Evolutionary conservation across 768 basidiomycete species (phyloP).

Genomic region (Antrodiella citrinella): DNA sequence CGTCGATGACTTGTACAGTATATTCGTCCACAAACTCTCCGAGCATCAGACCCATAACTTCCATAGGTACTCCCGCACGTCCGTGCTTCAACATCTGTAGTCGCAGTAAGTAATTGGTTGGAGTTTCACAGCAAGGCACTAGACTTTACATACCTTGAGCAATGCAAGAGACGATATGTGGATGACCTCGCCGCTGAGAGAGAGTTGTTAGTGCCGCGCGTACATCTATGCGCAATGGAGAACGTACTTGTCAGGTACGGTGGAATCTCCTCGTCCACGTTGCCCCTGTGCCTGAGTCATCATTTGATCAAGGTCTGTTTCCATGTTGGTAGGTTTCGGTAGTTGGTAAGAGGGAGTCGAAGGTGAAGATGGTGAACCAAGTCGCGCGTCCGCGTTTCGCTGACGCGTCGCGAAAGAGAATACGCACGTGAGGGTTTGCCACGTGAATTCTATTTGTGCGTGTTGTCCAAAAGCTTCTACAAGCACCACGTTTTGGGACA

Average conservation of each 20-base stretch:
- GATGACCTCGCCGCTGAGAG: slow-evolving; percentile 78
- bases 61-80: slow-evolving; percentile 97
- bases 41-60: slow-evolving; percentile 98
- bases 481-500: too few relatives aligned
- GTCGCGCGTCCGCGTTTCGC: slow-evolving; percentile 18
- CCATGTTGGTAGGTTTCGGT: slow-evolving; percentile 8
- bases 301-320: slow-evolving; percentile 25
- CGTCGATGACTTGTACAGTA: slow-evolving; percentile 89
- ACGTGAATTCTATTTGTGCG: slow-evolving; percentile 16
- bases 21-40: slow-evolving; percentile 99
- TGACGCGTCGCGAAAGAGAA: slow-evolving; percentile 31
- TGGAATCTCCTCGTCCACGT: slow-evolving; percentile 28
- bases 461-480: slow-evolving; percentile 19
- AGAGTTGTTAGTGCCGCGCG: neutral
- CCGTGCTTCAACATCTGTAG: slow-evolving; percentile 97
- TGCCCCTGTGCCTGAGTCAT: slow-evolving; percentile 23
- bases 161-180: slow-evolving; percentile 97
- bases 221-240: slow-evolving; percentile 6
- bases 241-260: slow-evolving; percentile 70
- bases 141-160: slow-evolving; percentile 77
- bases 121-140: neutral
- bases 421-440: slow-evolving; percentile 6
- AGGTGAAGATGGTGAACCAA: slow-evolving; percentile 4
- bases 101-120: neutral
- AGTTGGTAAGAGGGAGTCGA: slow-evolving; percentile 1